Evolutionary conservation across 331 rosid species (phyloP).

Genomic region (Stylosanthes scabra): DNA sequence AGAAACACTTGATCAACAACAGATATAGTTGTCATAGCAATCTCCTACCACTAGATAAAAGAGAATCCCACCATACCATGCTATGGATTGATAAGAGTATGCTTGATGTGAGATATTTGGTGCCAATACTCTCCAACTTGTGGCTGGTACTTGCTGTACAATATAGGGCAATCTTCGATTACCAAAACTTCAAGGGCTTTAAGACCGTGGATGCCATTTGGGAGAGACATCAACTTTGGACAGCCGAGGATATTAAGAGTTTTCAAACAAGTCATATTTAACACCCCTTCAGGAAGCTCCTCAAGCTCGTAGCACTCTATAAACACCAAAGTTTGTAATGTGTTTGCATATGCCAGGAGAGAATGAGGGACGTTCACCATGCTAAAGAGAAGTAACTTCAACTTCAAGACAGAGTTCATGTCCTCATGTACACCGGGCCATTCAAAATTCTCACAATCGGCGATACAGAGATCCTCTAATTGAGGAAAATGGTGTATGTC

Average conservation of each 20-base stretch:
- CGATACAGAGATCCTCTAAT: no score
- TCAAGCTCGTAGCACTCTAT: fast-evolving
- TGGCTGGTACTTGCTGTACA: neutral
- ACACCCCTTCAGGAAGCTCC: slow-evolving; percentile 19
- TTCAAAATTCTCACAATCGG: no score
- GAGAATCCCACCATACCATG: no score
- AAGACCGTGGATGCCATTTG: slow-evolving; percentile 9
- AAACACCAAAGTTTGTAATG: neutral
- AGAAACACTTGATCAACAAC: no score
- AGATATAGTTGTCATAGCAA: no score
- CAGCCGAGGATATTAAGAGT: neutral
- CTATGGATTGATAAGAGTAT: no score
- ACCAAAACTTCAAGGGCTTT: neutral
- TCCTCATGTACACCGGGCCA: no score
- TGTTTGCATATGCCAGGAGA: neutral
- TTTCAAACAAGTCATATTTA: neutral
- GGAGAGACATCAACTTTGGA: slow-evolving; percentile 1
- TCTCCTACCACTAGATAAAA: no score
- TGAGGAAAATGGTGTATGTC: no score
- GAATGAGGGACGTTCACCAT: slow-evolving; percentile 23
- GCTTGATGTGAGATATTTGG: no score
- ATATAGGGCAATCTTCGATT: neutral
- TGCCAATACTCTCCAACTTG: neutral
- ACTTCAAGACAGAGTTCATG: no score
- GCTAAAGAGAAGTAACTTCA: no score